phyloP scores from a whole-genome alignment of 1,284 basidiomycete species.

The Leccinum angustisporum region DNA sequence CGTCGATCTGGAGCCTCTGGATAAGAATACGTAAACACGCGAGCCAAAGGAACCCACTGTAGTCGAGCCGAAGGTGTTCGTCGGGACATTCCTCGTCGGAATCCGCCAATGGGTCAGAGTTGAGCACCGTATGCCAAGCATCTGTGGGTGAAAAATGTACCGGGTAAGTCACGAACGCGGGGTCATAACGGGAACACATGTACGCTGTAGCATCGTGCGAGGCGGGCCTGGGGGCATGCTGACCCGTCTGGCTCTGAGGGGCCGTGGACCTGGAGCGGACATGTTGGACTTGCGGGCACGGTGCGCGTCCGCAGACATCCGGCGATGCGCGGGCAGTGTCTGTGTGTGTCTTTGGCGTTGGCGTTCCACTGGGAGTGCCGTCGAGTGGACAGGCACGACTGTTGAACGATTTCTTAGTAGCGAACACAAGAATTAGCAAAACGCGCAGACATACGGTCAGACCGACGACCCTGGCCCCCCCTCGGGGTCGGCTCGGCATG shows the following conservation, averaged over 20 bases:
- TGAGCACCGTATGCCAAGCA: conserved; percentile 65
- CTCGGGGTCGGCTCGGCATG: conserved; percentile 19
- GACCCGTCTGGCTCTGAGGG: conserved; percentile 24
- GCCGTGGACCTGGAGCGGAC: conserved; percentile 23
- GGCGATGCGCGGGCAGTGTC: conserved; percentile 26
- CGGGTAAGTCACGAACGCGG: conserved; percentile 43
- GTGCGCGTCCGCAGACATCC: conserved; percentile 29
- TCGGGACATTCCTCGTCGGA: conserved; percentile 71
- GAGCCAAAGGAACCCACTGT: conserved; percentile 46
- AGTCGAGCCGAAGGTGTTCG: conserved; percentile 61
- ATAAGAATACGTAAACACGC: conserved; percentile 5
- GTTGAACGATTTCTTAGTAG: conserved; percentile 13
- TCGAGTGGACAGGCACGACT: conserved; percentile 27
- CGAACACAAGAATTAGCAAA: neutral
- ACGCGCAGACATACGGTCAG: conserved; percentile 28
- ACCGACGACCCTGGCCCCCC: conserved; percentile 31
- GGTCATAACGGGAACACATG: conserved; percentile 22
- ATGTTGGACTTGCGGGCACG: conserved; percentile 27
- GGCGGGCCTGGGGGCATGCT: conserved; percentile 29
- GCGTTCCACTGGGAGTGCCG: conserved; percentile 18
- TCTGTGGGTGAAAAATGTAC: conserved; percentile 49
- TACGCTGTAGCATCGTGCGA: conserved; percentile 53
- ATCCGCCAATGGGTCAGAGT: conserved; percentile 64
- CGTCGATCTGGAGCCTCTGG: conserved; percentile 46
- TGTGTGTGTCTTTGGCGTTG: conserved; percentile 31